Conservation (phyloP, 2,329 filamentous ascomycete genomes). For the Calonectria hawksworthii region DNA sequence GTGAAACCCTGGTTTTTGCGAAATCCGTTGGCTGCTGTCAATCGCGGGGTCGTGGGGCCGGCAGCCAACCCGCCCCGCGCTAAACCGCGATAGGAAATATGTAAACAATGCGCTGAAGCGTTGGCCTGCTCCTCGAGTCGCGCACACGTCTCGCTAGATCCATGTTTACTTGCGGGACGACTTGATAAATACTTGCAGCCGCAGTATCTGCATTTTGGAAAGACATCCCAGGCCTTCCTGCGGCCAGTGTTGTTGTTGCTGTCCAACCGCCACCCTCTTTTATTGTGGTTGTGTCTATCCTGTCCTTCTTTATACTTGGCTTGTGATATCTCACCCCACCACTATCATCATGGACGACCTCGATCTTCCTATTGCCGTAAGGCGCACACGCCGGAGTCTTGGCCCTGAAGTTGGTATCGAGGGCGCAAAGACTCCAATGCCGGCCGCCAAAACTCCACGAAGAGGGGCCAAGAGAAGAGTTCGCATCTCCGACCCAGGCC, state of each 20-base stretch:
- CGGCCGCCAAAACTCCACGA: slow-evolving; percentile 48
- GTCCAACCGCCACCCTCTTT: slow-evolving; percentile 15
- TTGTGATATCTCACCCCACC: background rate
- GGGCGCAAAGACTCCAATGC: slow-evolving; percentile 22
- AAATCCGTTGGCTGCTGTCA: slow-evolving; percentile 46
- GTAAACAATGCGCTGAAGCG: slow-evolving; percentile 59
- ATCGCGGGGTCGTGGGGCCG: slow-evolving; percentile 43
- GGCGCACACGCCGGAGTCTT: slow-evolving; percentile 65
- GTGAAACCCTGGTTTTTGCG: slow-evolving; percentile 36
- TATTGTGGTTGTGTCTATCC: slow-evolving; percentile 7
- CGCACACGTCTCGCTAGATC: slow-evolving; percentile 27
- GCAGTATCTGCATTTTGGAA: background rate
- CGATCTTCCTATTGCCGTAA: slow-evolving; percentile 68
- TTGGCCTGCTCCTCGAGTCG: slow-evolving; percentile 31
- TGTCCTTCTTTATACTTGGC: slow-evolving; percentile 8
- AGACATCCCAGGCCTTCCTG: slow-evolving; percentile 11
- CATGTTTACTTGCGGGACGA: slow-evolving; percentile 33
- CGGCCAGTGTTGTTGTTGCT: slow-evolving; percentile 11
- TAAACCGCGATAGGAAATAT: slow-evolving; percentile 57
- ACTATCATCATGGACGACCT: slow-evolving; percentile 51
- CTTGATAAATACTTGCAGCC: slow-evolving; percentile 28
- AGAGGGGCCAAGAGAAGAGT: slow-evolving; percentile 61
- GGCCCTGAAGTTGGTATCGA: slow-evolving; percentile 45
- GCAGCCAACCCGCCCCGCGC: slow-evolving; percentile 39
- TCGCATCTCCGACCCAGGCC: slow-evolving; percentile 72